These are phyloP conservation scores for Pythium brassicae DNA, from an alignment of 352 stramenopile species.

Conservation along the genomic window DNA sequence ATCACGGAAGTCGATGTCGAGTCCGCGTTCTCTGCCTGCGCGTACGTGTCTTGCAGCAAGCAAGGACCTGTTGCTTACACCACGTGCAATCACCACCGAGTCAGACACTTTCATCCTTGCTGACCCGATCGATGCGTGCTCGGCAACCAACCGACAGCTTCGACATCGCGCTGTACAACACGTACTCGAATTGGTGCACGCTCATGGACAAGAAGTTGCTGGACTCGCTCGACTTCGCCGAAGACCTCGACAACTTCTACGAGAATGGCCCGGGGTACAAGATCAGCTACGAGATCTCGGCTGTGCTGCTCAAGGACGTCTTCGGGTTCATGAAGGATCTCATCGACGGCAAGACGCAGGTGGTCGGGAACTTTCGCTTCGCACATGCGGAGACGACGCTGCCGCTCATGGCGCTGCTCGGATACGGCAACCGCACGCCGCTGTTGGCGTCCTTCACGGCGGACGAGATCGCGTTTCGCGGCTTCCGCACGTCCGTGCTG, in stretches of 20 bases:
- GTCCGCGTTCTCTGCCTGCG: slow-evolving; percentile 35
- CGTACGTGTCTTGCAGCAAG: slow-evolving; percentile 20
- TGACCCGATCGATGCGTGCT: background rate
- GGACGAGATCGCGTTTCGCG: slow-evolving; percentile 23
- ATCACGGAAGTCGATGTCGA: slow-evolving; percentile 28
- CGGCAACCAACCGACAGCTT: no score
- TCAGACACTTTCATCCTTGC: slow-evolving; percentile 18
- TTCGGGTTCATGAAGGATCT: slow-evolving; percentile 26
- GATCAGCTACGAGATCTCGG: slow-evolving; percentile 53
- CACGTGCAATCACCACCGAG: slow-evolving; percentile 43
- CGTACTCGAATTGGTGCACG: slow-evolving; percentile 37
- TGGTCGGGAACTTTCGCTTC: slow-evolving; percentile 43
- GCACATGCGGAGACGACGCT: slow-evolving; percentile 70
- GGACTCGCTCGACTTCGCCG: slow-evolving; percentile 24
- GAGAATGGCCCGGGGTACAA: slow-evolving; percentile 32
- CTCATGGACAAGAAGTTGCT: slow-evolving; percentile 28
- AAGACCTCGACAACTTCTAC: slow-evolving; percentile 52
- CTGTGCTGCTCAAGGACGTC: slow-evolving; percentile 34
- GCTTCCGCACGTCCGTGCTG: slow-evolving; percentile 34
- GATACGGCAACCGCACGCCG: slow-evolving; percentile 23
- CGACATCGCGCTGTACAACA: slow-evolving; percentile 44
- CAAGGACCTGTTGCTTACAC: slow-evolving; percentile 16
- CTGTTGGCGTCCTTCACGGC: slow-evolving; percentile 26
- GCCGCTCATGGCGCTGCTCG: slow-evolving; percentile 61
- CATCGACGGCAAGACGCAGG: background rate